Evolutionary conservation across 352 stramenopile genomes (phyloP).

Genomic region (Phytophthora ohioensis): DNA sequence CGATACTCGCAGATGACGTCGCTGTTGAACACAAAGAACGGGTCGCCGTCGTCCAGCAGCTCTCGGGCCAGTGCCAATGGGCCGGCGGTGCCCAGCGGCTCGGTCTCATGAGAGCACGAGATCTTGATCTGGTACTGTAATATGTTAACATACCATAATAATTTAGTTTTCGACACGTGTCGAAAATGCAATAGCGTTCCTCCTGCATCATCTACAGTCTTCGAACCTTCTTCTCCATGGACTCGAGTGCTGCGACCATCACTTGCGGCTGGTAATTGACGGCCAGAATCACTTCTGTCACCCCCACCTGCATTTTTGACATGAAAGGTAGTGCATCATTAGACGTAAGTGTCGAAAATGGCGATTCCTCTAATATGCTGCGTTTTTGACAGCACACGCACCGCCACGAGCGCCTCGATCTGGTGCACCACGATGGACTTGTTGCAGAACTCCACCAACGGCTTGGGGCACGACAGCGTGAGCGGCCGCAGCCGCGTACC

Average conservation of each 20-base stretch:
- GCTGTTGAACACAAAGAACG: constrained; percentile 94
- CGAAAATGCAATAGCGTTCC: constrained; percentile 1
- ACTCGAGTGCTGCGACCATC: constrained; percentile 83
- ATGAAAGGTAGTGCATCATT: background rate
- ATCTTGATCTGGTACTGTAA: constrained; percentile 91
- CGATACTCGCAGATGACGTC: constrained; percentile 91
- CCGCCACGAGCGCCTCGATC: constrained; percentile 87
- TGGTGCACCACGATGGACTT: constrained; percentile 92
- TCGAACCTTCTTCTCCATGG: constrained; percentile 81
- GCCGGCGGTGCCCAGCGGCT: constrained; percentile 85
- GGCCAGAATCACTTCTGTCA: constrained; percentile 90
- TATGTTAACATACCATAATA: constrained; percentile 9
- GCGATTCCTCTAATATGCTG: background rate
- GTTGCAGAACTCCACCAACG: constrained; percentile 93
- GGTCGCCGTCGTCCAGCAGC: constrained; percentile 84
- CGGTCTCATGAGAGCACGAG: constrained; percentile 88
- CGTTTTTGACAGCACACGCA: constrained; percentile 24
- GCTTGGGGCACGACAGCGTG: constrained; percentile 91
- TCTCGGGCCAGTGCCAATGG: constrained; percentile 85
- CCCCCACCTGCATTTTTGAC: constrained; percentile 64
- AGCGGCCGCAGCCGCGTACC: constrained; percentile 90
- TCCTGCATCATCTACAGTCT: background rate
- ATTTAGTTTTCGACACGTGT: constrained; percentile 10
- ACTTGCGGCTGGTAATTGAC: constrained; percentile 93
- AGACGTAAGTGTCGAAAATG: constrained; percentile 6